Evolutionary conservation across 2,329 filamentous ascomycete species (phyloP).

Genomic region (Colletotrichum tanaceti): DNA sequence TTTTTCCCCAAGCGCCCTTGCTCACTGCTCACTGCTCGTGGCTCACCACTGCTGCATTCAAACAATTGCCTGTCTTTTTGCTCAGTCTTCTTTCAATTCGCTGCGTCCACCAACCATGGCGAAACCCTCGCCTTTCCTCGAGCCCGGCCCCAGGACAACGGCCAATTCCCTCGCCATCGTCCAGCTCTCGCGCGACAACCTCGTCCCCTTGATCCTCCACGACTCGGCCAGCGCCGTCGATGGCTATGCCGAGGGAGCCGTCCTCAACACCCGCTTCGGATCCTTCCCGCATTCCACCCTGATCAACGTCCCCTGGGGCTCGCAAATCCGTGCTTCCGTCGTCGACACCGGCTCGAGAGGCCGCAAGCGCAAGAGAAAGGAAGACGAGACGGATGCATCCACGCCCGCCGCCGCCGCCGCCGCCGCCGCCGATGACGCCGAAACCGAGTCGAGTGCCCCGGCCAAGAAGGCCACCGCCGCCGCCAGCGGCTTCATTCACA

Average conservation of each 20-base stretch:
- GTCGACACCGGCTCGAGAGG: slow-evolving; percentile 94
- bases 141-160: slow-evolving; percentile 71
- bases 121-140: slow-evolving; percentile 80
- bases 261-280: slow-evolving; percentile 93
- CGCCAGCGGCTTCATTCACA: slow-evolving; percentile 78
- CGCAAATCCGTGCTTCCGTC: slow-evolving; percentile 87
- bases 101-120: slow-evolving; percentile 48
- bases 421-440: slow-evolving; percentile 50
- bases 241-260: slow-evolving; percentile 80
- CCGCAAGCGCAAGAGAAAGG: slow-evolving; percentile 70
- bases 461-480: slow-evolving; percentile 65
- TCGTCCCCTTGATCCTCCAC: slow-evolving; percentile 79
- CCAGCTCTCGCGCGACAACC: slow-evolving; percentile 87
- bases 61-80: not conserved
- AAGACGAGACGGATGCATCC: slow-evolving; percentile 51
- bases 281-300: slow-evolving; percentile 86
- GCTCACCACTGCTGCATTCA: too few species aligned
- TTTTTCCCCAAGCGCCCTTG: slow-evolving; percentile 4
- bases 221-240: slow-evolving; percentile 71
- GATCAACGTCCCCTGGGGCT: slow-evolving; percentile 86
- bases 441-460: slow-evolving; percentile 48
- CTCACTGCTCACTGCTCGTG: too few species aligned
- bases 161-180: slow-evolving; percentile 81
- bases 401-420: slow-evolving; percentile 44
- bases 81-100: not conserved